Evolutionary conservation across 176 grass and related monocot species (phyloP).

Genomic region (Bothriochloa decipiens): DNA sequence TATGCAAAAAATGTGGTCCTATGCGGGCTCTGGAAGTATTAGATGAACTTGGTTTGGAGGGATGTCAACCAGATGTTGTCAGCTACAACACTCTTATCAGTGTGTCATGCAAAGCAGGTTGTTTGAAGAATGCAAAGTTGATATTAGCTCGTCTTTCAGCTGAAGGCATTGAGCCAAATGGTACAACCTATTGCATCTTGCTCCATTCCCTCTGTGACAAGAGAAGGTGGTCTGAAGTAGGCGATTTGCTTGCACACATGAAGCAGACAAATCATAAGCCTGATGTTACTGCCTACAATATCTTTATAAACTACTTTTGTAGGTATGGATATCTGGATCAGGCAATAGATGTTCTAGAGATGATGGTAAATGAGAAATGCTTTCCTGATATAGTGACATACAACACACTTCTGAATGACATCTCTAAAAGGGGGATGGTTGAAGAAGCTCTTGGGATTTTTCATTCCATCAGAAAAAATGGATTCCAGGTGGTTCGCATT

Average conservation of each 20-base stretch:
- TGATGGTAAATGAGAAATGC: constrained; percentile 60
- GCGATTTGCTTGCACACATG: constrained; percentile 61
- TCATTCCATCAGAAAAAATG: constrained; percentile 57
- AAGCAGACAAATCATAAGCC: constrained; percentile 52
- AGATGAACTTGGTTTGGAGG: constrained; percentile 64
- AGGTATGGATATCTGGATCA: constrained; percentile 64
- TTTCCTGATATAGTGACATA: constrained; percentile 78
- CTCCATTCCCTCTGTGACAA: constrained; percentile 63
- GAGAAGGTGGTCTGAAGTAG: constrained; percentile 63
- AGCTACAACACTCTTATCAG: constrained; percentile 75
- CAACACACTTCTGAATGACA: constrained; percentile 72
- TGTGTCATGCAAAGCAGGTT: constrained; percentile 66
- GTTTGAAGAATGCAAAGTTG: constrained; percentile 49
- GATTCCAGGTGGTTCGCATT: constrained; percentile 59
- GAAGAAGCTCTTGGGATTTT: constrained; percentile 64
- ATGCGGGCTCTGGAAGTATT: constrained; percentile 52
- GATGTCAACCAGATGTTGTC: constrained; percentile 63
- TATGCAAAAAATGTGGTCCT: constrained; percentile 68
- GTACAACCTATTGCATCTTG: constrained; percentile 72
- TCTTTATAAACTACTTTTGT: constrained; percentile 78
- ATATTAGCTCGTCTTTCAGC: constrained; percentile 51
- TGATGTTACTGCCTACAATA: constrained; percentile 74
- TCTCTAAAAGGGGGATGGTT: constrained; percentile 64
- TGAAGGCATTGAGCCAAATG: constrained; percentile 65
- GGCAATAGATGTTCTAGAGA: constrained; percentile 69